These are phyloP conservation scores for Arthroderma uncinatum DNA, from an alignment of 2,329 filamentous ascomycete species.

Conservation along the genomic window DNA sequence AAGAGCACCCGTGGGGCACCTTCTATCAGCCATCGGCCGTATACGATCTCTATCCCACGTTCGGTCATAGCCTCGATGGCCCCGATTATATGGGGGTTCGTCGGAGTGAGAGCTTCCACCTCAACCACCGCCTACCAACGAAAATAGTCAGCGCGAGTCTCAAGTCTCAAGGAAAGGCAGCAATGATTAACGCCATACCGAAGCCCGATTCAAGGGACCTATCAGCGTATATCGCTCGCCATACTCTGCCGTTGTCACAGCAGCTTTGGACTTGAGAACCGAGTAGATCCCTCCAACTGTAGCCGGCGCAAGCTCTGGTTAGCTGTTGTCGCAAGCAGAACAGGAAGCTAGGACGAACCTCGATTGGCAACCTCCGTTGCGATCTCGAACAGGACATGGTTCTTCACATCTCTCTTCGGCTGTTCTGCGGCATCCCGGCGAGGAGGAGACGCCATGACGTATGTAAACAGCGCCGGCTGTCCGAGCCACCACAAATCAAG, in stretches of 20 bases:
- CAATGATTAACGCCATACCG: conserved; percentile 47
- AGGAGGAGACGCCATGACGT: conserved; percentile 13
- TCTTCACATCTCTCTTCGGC: conserved; percentile 63
- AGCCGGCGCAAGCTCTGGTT: conserved; percentile 11
- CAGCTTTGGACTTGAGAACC: conserved; percentile 96
- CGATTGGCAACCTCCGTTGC: conserved; percentile 96
- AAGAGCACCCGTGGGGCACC: conserved; percentile 86
- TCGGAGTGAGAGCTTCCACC: conserved; percentile 84
- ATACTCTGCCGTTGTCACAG: conserved; percentile 96
- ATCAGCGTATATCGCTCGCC: conserved; percentile 92
- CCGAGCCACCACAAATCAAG: not conserved
- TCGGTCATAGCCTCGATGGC: conserved; percentile 91
- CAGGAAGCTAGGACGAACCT: conserved; percentile 42
- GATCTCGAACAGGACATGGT: conserved; percentile 92
- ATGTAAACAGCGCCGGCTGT: not conserved
- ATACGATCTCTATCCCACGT: conserved; percentile 74
- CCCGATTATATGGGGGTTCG: conserved; percentile 62
- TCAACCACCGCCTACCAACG: conserved; percentile 79
- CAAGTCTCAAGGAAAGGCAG: not conserved
- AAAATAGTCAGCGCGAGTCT: conserved; percentile 5
- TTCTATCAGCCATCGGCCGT: conserved; percentile 95
- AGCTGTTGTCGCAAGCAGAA: conserved; percentile 8
- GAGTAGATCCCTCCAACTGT: conserved; percentile 97
- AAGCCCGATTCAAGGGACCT: conserved; percentile 82
- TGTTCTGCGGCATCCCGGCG: conserved; percentile 45